phyloP scores from a whole-genome alignment of 176 grass and related monocot species.

The Pontederia crassipes region DNA sequence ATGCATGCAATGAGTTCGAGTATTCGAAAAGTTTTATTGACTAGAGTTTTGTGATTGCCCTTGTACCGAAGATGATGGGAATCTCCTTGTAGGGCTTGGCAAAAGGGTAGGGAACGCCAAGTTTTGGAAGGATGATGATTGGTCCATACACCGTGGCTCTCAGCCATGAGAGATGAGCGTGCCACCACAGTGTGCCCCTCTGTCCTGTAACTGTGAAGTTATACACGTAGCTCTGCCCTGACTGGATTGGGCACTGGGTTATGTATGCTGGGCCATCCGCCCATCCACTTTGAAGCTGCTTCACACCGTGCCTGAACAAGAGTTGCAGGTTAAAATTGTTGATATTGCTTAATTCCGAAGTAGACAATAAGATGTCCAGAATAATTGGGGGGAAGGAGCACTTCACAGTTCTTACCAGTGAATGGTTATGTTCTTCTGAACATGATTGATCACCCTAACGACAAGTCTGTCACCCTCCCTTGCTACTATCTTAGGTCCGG shows the following conservation, averaged over 20 bases:
- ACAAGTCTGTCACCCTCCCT: constrained; percentile 8
- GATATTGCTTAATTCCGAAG: neutral
- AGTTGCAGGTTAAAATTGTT: neutral
- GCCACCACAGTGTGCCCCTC: constrained; percentile 12
- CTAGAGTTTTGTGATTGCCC: no score
- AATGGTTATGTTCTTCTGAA: neutral
- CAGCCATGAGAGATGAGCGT: constrained; percentile 12
- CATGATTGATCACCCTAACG: constrained; percentile 11
- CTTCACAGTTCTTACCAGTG: neutral
- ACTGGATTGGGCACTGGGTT: constrained; percentile 11
- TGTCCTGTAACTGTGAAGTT: constrained; percentile 5
- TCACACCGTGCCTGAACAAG: constrained; percentile 6
- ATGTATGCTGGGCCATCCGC: constrained; percentile 6
- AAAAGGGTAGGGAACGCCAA: constrained; percentile 1
- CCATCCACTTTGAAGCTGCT: neutral
- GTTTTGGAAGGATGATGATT: constrained; percentile 4
- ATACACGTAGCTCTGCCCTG: constrained; percentile 8
- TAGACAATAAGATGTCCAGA: neutral
- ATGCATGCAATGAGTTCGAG: neutral
- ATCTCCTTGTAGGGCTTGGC: constrained; percentile 7
- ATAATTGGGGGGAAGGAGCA: neutral
- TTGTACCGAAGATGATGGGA: constrained; percentile 4
- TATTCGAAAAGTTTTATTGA: neutral
- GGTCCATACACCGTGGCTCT: constrained; percentile 8
- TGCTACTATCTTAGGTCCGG: constrained; percentile 11